Percentiles rank a stretch among this genome's conserved stretches.
Conservation (phyloP, 1,284 basidiomycete species). For the Pseudozyma tsukubaensis region DNA sequence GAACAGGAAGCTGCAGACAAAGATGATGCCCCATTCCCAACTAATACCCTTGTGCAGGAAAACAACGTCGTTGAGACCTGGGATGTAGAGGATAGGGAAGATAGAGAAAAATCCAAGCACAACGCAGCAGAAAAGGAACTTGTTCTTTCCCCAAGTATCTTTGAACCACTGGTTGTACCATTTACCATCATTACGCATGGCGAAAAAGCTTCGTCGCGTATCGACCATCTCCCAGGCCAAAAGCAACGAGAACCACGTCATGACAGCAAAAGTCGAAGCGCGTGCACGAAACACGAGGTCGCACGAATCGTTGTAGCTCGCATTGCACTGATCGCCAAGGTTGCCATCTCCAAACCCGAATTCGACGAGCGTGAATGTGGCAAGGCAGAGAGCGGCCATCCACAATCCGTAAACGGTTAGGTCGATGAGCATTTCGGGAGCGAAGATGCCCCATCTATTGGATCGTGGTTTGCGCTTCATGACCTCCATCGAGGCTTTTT, state of each 20-base stretch:
- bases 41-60: constrained; percentile 63
- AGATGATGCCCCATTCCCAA: constrained; percentile 69
- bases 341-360: constrained; percentile 60
- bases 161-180: constrained; percentile 62
- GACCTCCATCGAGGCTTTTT: constrained; percentile 74
- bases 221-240: constrained; percentile 69
- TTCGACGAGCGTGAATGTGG: constrained; percentile 57
- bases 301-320: constrained; percentile 55
- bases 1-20: constrained; percentile 61
- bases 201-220: constrained; percentile 67
- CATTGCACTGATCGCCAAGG: constrained; percentile 67
- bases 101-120: constrained; percentile 72
- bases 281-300: constrained; percentile 68
- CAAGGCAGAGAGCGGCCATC: constrained; percentile 74
- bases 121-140: constrained; percentile 63
- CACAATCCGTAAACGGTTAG: constrained; percentile 76
- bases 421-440: constrained; percentile 70
- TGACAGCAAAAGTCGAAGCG: constrained; percentile 65
- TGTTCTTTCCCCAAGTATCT: constrained; percentile 63
- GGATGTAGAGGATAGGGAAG: constrained; percentile 73
- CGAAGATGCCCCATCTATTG: constrained; percentile 67
- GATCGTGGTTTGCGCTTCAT: constrained; percentile 73
- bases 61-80: constrained; percentile 67
- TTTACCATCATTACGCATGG: constrained; percentile 50
- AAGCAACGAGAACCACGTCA: constrained; percentile 68